Evolutionary conservation across 2,329 filamentous ascomycete genomes (phyloP).

Genomic region (Botryotinia convoluta): DNA sequence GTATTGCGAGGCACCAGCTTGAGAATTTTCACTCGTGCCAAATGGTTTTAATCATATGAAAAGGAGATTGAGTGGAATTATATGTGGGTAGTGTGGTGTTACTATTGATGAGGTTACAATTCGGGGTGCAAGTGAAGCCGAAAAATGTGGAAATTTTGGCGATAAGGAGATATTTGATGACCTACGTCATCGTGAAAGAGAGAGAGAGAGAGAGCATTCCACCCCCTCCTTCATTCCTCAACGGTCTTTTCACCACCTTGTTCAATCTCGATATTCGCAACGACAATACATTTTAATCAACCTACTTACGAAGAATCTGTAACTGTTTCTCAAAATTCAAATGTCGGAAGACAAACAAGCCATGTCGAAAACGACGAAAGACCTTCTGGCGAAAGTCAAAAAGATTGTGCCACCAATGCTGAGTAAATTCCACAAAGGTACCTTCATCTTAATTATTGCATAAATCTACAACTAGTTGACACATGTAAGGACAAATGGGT

Average conservation of each 20-base stretch:
- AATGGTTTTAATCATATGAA: neutral
- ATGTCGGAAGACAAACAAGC: conserved; percentile 39
- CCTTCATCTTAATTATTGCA: neutral
- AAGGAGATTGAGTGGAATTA: neutral
- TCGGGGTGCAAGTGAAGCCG: neutral
- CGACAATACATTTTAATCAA: neutral
- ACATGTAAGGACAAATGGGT: conserved; percentile 75
- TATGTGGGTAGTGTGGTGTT: neutral
- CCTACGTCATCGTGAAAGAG: conserved; percentile 10
- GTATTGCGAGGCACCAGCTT: neutral
- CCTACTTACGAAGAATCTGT: neutral
- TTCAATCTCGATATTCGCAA: neutral
- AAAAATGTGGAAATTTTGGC: neutral
- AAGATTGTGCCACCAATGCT: conserved; percentile 94
- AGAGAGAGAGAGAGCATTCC: neutral
- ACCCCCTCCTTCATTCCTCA: neutral
- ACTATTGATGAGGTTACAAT: neutral
- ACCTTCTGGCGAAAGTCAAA: conserved; percentile 76
- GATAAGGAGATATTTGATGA: neutral
- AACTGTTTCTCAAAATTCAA: conserved; percentile 3
- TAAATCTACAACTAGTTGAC: conserved; percentile 18
- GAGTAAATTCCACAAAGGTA: conserved; percentile 93
- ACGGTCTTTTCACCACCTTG: neutral
- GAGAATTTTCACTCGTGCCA: neutral
- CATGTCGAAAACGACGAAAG: conserved; percentile 70